Evolutionary conservation across 1,284 basidiomycete species (phyloP).

Genomic region (Ustilago curta): DNA sequence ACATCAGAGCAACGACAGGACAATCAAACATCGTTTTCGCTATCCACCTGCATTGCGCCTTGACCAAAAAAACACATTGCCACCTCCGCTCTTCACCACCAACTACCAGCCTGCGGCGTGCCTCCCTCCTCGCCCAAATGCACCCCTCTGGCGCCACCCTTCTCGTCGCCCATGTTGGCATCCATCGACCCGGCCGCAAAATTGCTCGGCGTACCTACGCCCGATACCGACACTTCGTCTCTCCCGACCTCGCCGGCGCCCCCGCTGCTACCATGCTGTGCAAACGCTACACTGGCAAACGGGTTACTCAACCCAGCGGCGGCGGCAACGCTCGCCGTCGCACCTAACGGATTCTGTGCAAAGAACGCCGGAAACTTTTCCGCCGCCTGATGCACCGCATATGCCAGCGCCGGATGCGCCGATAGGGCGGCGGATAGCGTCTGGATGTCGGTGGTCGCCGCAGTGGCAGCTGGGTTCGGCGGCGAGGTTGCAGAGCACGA

Average conservation of each 20-base stretch:
- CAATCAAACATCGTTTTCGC: neutral
- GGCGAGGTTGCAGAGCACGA: conserved; percentile 32
- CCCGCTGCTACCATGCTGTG: neutral
- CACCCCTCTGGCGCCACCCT: neutral
- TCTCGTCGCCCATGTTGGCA: conserved; percentile 4
- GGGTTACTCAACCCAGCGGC: conserved; percentile 42
- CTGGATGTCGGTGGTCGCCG: conserved; percentile 29
- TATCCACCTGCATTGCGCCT: too few species aligned
- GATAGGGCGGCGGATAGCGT: conserved; percentile 41
- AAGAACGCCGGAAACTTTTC: conserved; percentile 51
- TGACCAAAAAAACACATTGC: too few species aligned
- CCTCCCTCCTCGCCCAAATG: conserved; percentile 34
- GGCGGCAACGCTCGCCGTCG: conserved; percentile 36
- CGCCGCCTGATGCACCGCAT: conserved; percentile 47
- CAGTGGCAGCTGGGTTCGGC: conserved; percentile 1
- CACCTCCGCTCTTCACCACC: conserved; percentile 36
- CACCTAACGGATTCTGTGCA: conserved; percentile 47
- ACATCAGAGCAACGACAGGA: too few species aligned
- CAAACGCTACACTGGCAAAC: conserved; percentile 11
- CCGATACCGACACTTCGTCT: neutral
- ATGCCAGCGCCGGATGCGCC: conserved; percentile 43
- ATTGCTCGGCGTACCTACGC: conserved; percentile 34
- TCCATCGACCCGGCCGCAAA: conserved; percentile 21
- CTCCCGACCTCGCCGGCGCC: neutral
- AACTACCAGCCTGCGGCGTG: conserved; percentile 43